Evolutionary conservation across 225 moss, liverwort and hornwort species (phyloP), one percentile per base, ranked within the genome.

Genomic region (Physcomitrium patens): DNA sequence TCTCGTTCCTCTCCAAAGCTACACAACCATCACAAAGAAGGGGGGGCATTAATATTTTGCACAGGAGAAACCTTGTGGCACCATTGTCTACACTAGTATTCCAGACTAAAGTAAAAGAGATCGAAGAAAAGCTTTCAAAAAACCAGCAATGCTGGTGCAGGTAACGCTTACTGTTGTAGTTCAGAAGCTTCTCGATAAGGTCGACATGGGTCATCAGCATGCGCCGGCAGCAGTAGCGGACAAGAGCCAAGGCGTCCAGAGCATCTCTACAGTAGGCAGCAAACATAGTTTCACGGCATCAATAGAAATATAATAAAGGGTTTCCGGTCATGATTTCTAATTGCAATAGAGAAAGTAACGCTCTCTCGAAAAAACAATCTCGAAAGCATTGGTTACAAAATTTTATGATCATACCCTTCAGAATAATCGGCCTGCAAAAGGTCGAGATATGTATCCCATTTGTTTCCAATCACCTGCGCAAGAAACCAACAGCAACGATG

Each of bases 171-270:
- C 94, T 93, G 80, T 94, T 94, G 13, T 97, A 97, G 37, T 93
- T 94, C 22, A 97, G 79, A 48, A 97, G 94, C 87, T 97, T 97
- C 79, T 97, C 96, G 65, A 97, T 93, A 54, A 97, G 90, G 81
- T 93, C 96, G 69, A 94, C 96, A 65, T 97, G 96, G 16, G 96
- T 97, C 96, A 97, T 97, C 59, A 97, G 86, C 96, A 94, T 97
- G 49, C 94, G 94, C 48, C 96, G 89, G 74, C 96, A 97, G 85
- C 96, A 96, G 67, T 94, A 96, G 7, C 94, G 76, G n/a, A 79
- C 91, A 76, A 97, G 75, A 57, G 84, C 90, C 77, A 97, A 75
- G 24, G 96, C 94, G 65, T 97, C 96, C 73, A 94, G 60, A 19
- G 93, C 97, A 86, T 94, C 97, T 63, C 94, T 96, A 82, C 23